A percentile compares a stretch with the other conserved stretches of the same genome.
Conservation (phyloP, 2,329 filamentous ascomycete genomes). For the Knoxdaviesia capensis region DNA sequence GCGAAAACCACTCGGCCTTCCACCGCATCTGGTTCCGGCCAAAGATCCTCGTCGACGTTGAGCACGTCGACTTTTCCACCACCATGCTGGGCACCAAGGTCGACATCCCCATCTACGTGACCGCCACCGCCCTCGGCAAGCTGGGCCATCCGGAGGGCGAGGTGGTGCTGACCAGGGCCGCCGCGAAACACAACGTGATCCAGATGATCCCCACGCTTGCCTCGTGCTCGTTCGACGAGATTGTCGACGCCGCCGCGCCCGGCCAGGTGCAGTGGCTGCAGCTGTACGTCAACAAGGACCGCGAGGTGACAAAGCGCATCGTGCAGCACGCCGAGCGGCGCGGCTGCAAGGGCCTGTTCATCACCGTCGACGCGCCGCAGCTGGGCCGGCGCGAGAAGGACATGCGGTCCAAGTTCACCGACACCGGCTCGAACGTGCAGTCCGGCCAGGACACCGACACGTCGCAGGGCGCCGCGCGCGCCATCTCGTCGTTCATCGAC, state of each 20-base stretch:
- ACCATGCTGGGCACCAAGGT: slow-evolving; percentile 84
- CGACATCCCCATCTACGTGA: slow-evolving; percentile 85
- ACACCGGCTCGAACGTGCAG: slow-evolving; percentile 70
- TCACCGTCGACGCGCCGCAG: slow-evolving; percentile 94
- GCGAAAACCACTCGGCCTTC: slow-evolving; percentile 89
- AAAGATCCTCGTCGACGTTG: slow-evolving; percentile 72
- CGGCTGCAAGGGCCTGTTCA: slow-evolving; percentile 90
- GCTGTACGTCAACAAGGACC: slow-evolving; percentile 93
- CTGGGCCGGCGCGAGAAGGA: slow-evolving; percentile 91
- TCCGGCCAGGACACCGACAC: slow-evolving; percentile 57
- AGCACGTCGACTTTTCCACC: slow-evolving; percentile 67
- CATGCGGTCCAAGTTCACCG: slow-evolving; percentile 84
- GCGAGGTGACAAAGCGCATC: slow-evolving; percentile 73
- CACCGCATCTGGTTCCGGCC: slow-evolving; percentile 97
- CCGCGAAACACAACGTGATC: slow-evolving; percentile 70
- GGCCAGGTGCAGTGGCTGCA: slow-evolving; percentile 85
- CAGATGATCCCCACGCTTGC: slow-evolving; percentile 98
- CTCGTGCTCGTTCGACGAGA: slow-evolving; percentile 94
- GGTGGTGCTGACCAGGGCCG: slow-evolving; percentile 69
- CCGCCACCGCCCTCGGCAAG: slow-evolving; percentile 87
- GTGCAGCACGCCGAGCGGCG: slow-evolving; percentile 79
- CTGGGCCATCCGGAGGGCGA: slow-evolving; percentile 88
- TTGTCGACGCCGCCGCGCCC: slow-evolving; percentile 53
- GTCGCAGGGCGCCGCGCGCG: slow-evolving; percentile 78
- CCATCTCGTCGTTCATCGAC: slow-evolving; percentile 94